These are phyloP conservation scores for Nakazawaea ambrosiae DNA, from an alignment of 805 yeast species.

Conservation along the genomic window DNA sequence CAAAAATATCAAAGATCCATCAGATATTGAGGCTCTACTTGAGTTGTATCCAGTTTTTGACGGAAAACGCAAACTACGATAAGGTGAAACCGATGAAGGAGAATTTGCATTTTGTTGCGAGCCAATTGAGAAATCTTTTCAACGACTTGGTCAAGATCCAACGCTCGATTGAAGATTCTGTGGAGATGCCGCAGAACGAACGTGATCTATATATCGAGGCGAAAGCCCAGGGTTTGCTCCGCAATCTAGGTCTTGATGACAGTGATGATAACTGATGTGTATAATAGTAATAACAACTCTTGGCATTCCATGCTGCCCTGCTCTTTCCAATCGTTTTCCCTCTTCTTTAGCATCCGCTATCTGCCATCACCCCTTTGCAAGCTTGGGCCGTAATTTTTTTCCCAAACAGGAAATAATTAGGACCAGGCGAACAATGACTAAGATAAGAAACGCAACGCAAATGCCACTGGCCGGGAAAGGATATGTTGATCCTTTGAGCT, in stretches of 20 bases:
- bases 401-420: too few relatives aligned
- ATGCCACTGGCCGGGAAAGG: too few relatives aligned
- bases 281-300: neutral
- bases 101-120: constrained; percentile 18
- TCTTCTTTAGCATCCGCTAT: too few relatives aligned
- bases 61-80: constrained; percentile 10
- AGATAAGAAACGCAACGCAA: too few relatives aligned
- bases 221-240: neutral
- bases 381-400: too few relatives aligned
- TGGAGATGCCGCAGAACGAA: neutral
- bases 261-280: neutral
- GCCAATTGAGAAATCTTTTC: constrained; percentile 17
- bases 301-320: too few relatives aligned
- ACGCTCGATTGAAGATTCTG: constrained; percentile 1
- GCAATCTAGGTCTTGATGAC: neutral
- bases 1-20: constrained; percentile 30
- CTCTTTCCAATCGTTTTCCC: too few relatives aligned
- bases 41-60: neutral
- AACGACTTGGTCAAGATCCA: constrained; percentile 6
- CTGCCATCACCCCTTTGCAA: too few relatives aligned
- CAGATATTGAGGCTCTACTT: constrained; percentile 19
- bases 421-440: too few relatives aligned
- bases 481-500: too few relatives aligned
- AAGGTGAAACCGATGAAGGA: constrained; percentile 21
- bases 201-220: constrained; percentile 3